Evolutionary conservation across 140 eudicot species (phyloP).

Genomic region (Stevia rebaudiana): DNA sequence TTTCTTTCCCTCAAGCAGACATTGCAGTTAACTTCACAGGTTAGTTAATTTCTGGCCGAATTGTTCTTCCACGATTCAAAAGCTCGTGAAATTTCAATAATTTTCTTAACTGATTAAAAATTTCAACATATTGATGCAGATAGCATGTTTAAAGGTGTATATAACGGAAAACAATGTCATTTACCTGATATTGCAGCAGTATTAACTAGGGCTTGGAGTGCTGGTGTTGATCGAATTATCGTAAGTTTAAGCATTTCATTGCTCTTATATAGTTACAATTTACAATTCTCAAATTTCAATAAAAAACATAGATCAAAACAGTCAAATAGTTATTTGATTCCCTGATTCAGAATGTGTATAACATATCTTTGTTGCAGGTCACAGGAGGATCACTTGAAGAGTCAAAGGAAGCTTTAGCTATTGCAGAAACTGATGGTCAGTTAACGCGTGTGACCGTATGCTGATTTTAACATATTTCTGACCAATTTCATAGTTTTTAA

Average conservation of each 20-base stretch:
- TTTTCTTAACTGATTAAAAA: neutral
- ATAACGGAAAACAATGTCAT: slow-evolving; percentile 87
- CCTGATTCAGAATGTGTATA: neutral
- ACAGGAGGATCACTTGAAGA: slow-evolving; percentile 97
- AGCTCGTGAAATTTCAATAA: neutral
- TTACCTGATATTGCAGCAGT: slow-evolving; percentile 71
- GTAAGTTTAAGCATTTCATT: slow-evolving; percentile 30
- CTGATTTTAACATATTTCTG: slow-evolving; percentile 9
- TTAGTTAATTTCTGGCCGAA: slow-evolving; percentile 2
- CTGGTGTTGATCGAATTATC: slow-evolving; percentile 95
- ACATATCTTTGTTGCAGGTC: slow-evolving; percentile 43
- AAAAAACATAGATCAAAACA: neutral
- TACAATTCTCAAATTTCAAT: too few relatives aligned
- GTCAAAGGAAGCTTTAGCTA: slow-evolving; percentile 88
- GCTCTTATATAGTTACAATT: neutral
- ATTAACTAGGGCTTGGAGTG: slow-evolving; percentile 80
- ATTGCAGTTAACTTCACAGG: slow-evolving; percentile 98
- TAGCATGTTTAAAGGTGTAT: slow-evolving; percentile 89
- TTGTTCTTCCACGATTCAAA: neutral
- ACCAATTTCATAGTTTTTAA: neutral
- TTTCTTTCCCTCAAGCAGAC: slow-evolving; percentile 37
- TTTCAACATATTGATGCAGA: slow-evolving; percentile 32
- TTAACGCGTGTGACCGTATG: slow-evolving; percentile 22
- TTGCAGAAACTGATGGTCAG: slow-evolving; percentile 97
- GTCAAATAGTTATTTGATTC: too few relatives aligned